These are phyloP conservation scores for Lactarius psammicola DNA, from an alignment of 768 basidiomycete genomes.

Conservation along the genomic window DNA sequence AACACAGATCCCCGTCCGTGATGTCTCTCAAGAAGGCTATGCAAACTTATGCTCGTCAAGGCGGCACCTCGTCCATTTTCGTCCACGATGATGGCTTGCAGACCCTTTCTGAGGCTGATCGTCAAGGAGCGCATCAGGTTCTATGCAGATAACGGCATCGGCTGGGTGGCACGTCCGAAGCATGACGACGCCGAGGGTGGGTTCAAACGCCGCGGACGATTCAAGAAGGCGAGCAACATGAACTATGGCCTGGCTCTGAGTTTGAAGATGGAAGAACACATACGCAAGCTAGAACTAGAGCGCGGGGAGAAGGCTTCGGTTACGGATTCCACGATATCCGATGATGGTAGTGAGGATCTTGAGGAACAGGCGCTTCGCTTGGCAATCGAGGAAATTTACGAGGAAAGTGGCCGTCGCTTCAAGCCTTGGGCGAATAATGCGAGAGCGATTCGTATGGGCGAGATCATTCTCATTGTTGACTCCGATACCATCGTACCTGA, in stretches of 20 bases:
- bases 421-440: conserved; percentile 78
- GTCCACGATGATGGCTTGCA: conserved; percentile 86
- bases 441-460: conserved; percentile 70
- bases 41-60: conserved; percentile 86
- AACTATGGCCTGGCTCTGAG: conserved; percentile 77
- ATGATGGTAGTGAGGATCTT: conserved; percentile 47
- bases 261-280: conserved; percentile 53
- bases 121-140: conserved; percentile 65
- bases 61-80: conserved; percentile 75
- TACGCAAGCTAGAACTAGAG: conserved; percentile 47
- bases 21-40: conserved; percentile 80
- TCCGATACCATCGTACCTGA: conserved; percentile 79
- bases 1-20: conserved; percentile 63
- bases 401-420: conserved; percentile 56
- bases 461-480: conserved; percentile 78
- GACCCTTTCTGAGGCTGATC: conserved; percentile 57
- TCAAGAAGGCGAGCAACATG: conserved; percentile 95
- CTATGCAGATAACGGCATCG: conserved; percentile 76
- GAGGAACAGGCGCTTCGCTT: conserved; percentile 72
- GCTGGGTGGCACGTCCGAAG: conserved; percentile 78
- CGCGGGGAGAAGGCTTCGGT: conserved; percentile 37
- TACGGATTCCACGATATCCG: conserved; percentile 37
- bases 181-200: conserved; percentile 62
- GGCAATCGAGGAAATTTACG: conserved; percentile 71
- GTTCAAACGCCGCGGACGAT: conserved; percentile 79